Base-by-base conservation (phyloP, 2,329 filamentous ascomycete species). In the Nigrograna mackinnonii region DNA sequence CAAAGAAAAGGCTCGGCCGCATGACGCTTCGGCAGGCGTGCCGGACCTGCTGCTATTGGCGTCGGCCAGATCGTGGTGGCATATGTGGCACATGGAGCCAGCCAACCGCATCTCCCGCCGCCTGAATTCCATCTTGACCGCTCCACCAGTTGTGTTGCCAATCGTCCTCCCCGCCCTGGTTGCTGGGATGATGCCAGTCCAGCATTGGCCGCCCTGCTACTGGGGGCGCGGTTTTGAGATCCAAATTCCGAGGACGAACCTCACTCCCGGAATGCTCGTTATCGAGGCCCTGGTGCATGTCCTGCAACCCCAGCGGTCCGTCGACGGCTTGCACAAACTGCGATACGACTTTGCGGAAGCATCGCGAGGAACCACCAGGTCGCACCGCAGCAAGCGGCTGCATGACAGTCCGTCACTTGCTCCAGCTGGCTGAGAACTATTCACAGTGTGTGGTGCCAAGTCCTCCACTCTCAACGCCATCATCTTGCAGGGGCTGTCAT, bases 401-500 rank as follows among this genome's bases (percentile, higher is more conserved):
- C 58, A 52, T 66, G 63, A 62, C 62, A 64, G 56, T 54, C 57
- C 52, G 55, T 57, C 59, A 58, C 45, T 46, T 43, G 46, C 42
- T 44, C 33, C 39, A 39, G 37, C 33, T 44, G 47, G 34, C 37
- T 47, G 37, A 36, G 43, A 44, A 45, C 50, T 50, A 44, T 57
- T 59, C 43, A 49, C 48, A 38, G 37, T 36, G 43, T 47, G 37
- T 43, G 22, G 39, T 39, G 51, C 59, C 58, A 58, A 60, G 47
- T 17, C 43, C 41, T 37, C 38, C 35, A 11, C 34, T 43, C 38
- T 48, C 46, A 49, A 36, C 49, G 52, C 52, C 47, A 45, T 55
- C 44, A 50, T 54, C 46, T 38, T 43, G 50, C 55, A 58, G 52
- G 54, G 59, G 52, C 59, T 63, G 55, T 63, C 62, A 63, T 54